These are phyloP conservation scores for Dictyostelium discoideum DNA, from an alignment of 78 protist species.

Conservation along the genomic window DNA sequence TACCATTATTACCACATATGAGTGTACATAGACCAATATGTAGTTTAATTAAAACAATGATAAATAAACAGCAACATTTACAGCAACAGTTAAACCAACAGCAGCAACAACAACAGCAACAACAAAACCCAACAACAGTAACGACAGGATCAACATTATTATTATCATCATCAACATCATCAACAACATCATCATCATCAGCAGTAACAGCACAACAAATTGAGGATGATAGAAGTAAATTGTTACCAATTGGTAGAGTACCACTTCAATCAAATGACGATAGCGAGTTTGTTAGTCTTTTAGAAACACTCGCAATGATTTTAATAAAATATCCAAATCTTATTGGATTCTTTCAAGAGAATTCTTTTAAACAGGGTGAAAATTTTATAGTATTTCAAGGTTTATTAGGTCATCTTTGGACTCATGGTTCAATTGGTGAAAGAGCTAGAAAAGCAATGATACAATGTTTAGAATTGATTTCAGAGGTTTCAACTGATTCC, in stretches of 20 bases:
- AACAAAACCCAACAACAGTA: not conserved
- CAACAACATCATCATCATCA: constrained; percentile 30
- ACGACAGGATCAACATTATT: not conserved
- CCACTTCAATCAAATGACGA: constrained; percentile 69
- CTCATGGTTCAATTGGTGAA: constrained; percentile 62
- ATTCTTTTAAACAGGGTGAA: constrained; percentile 33
- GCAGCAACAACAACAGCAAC: not conserved
- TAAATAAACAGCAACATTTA: not conserved
- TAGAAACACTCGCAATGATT: constrained; percentile 33
- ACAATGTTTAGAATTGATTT: constrained; percentile 59
- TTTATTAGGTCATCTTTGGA: constrained; percentile 53
- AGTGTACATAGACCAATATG: constrained; percentile 75
- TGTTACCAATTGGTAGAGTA: constrained; percentile 18
- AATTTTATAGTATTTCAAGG: constrained; percentile 72
- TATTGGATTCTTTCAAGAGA: constrained; percentile 72
- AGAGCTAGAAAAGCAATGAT: constrained; percentile 73
- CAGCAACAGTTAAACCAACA: not conserved
- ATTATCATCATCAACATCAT: constrained; percentile 3
- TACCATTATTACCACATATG: constrained; percentile 76
- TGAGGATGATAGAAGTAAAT: not conserved
- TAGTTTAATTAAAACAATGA: constrained; percentile 34
- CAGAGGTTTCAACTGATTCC: not conserved
- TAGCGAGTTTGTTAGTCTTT: constrained; percentile 68
- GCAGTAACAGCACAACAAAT: not conserved
- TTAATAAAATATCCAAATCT: constrained; percentile 55